phyloP scores from a whole-genome alignment of 2,329 filamentous ascomycete species.

The Erysiphe neolycopersici region DNA sequence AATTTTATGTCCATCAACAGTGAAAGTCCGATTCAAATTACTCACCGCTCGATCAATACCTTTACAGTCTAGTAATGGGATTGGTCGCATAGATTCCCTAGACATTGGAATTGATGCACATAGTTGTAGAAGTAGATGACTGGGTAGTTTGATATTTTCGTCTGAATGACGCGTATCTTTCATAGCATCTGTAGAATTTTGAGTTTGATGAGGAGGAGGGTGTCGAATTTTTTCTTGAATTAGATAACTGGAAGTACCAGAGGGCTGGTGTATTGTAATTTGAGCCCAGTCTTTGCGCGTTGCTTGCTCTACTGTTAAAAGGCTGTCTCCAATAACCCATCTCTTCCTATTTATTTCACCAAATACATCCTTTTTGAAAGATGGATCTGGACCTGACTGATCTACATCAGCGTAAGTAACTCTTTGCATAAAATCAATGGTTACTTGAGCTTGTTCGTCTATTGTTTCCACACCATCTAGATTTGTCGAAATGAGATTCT shows the following conservation, averaged over 20 bases:
- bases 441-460: constrained; percentile 82
- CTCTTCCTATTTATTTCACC: constrained; percentile 38
- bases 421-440: constrained; percentile 83
- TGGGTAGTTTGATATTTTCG: constrained; percentile 39
- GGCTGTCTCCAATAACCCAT: constrained; percentile 48
- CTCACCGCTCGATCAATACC: constrained; percentile 35
- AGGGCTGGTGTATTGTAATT: constrained; percentile 44
- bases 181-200: constrained; percentile 20
- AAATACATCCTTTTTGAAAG: constrained; percentile 37
- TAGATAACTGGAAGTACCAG: constrained; percentile 27
- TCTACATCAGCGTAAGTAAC: constrained; percentile 66
- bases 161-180: constrained; percentile 24
- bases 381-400: constrained; percentile 38
- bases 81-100: constrained; percentile 32
- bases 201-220: constrained; percentile 28
- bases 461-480: constrained; percentile 45
- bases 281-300: constrained; percentile 39
- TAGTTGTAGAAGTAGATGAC: constrained; percentile 44
- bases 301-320: constrained; percentile 49
- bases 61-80: constrained; percentile 43
- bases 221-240: constrained; percentile 31
- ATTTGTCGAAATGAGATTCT: constrained; percentile 55
- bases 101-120: constrained; percentile 34
- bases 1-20: constrained; percentile 84
- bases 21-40: constrained; percentile 64